Evolutionary conservation across 148 eudicot genomes (phyloP).

Genomic region (Diospyros kaki): DNA sequence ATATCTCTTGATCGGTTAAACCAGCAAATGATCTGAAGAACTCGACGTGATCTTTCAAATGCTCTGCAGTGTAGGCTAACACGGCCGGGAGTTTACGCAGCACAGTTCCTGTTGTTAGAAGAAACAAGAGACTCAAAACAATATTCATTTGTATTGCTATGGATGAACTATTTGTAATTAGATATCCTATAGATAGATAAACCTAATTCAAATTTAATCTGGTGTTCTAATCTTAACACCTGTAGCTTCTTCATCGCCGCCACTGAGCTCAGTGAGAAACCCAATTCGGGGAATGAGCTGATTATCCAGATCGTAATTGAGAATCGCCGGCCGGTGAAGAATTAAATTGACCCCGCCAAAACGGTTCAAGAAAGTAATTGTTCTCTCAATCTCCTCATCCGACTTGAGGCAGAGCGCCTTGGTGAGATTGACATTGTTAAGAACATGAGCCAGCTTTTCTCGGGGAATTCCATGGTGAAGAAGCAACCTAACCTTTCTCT

Average conservation of each 20-base stretch:
- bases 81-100: constrained; percentile 68
- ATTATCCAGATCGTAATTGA: constrained; percentile 70
- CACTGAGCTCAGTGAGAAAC: constrained; percentile 62
- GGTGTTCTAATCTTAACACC: too few species aligned
- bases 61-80: constrained; percentile 57
- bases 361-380: constrained; percentile 51
- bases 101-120: constrained; percentile 20
- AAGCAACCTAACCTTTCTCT: constrained; percentile 48
- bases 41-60: constrained; percentile 65
- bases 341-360: constrained; percentile 64
- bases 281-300: constrained; percentile 69
- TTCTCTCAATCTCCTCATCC: constrained; percentile 55
- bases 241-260: constrained; percentile 57
- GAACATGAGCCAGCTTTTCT: constrained; percentile 66
- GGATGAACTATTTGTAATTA: too few species aligned
- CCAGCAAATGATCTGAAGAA: constrained; percentile 80
- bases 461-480: constrained; percentile 51
- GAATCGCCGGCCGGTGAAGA: constrained; percentile 56
- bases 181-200: too few species aligned
- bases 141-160: too few species aligned
- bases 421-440: constrained; percentile 62
- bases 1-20: constrained; percentile 58
- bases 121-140: too few species aligned
- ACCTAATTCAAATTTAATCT: too few species aligned
- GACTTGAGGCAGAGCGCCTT: constrained; percentile 72